These are phyloP conservation scores for Deinandra increscens DNA, from an alignment of 129 eudicot genomes.

Conservation along the genomic window DNA sequence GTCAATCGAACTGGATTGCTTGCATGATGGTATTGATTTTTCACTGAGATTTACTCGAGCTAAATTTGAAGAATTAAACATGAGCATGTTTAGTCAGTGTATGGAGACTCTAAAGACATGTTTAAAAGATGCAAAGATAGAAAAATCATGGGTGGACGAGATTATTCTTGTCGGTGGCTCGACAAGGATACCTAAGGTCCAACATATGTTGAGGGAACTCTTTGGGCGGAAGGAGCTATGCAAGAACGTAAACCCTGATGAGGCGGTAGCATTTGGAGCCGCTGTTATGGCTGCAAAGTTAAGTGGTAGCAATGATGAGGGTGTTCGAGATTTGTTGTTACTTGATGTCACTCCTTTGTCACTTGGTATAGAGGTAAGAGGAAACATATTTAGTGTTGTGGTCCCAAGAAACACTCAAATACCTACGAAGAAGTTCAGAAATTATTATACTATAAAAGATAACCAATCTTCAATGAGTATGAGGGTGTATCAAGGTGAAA, in stretches of 20 bases:
- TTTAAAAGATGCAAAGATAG: conserved; percentile 18
- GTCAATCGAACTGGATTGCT: conserved; percentile 21
- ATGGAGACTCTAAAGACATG: conserved; percentile 5
- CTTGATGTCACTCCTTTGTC: conserved; percentile 22
- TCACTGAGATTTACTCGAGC: conserved; percentile 24
- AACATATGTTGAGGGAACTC: conserved; percentile 14
- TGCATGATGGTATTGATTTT: conserved; percentile 26
- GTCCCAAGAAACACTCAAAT: conserved; percentile 27
- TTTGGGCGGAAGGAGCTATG: conserved; percentile 19
- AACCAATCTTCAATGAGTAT: neutral
- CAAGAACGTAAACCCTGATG: conserved; percentile 26
- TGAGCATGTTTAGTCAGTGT: conserved; percentile 6
- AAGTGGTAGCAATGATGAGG: neutral
- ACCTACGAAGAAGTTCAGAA: conserved; percentile 6
- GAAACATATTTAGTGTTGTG: neutral
- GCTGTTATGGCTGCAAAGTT: conserved; percentile 23
- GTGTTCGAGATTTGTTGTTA: neutral
- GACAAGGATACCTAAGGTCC: conserved; percentile 31
- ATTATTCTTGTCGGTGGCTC: conserved; percentile 30
- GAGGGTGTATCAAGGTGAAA: conserved; percentile 24
- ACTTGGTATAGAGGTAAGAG: conserved; percentile 9
- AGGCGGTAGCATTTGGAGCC: conserved; percentile 25
- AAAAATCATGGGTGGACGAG: conserved; percentile 20
- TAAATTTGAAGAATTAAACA: conserved; percentile 28
- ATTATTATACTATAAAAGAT: neutral